Conservation (phyloP, 108 stramenopile species). For the Cyclotella sp. region DNA sequence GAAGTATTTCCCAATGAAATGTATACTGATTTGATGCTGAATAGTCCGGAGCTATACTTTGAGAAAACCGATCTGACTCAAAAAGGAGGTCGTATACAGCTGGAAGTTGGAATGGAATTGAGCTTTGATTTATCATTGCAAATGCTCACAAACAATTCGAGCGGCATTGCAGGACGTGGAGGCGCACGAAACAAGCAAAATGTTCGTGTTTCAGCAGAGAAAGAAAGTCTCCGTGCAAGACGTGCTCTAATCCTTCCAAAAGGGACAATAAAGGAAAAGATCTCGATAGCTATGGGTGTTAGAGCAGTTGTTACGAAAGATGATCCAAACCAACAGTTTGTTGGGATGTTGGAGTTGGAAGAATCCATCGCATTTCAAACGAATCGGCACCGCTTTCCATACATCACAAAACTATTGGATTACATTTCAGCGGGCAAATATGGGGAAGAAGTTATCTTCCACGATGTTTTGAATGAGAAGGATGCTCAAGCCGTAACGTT, state of each 20-base stretch:
- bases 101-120: slow-evolving; percentile 66
- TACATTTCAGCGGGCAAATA: slow-evolving; percentile 55
- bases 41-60: slow-evolving; percentile 9
- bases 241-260: slow-evolving; percentile 67
- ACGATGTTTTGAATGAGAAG: slow-evolving; percentile 60
- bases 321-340: slow-evolving; percentile 66
- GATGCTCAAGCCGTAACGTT: slow-evolving; percentile 64
- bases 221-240: slow-evolving; percentile 77
- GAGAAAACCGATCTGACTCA: slow-evolving; percentile 28
- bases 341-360: slow-evolving; percentile 66
- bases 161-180: slow-evolving; percentile 34
- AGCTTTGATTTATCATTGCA: slow-evolving; percentile 82
- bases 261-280: slow-evolving; percentile 57
- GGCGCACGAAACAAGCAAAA: slow-evolving; percentile 26
- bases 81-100: slow-evolving; percentile 25
- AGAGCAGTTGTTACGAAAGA: slow-evolving; percentile 62
- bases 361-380: slow-evolving; percentile 34
- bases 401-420: slow-evolving; percentile 65
- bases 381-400: slow-evolving; percentile 64
- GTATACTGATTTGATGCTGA: slow-evolving; percentile 58
- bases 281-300: slow-evolving; percentile 56
- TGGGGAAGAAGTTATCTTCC: slow-evolving; percentile 59
- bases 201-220: slow-evolving; percentile 36
- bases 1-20: slow-evolving; percentile 76
- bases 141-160: slow-evolving; percentile 28